Percentiles rank a stretch among this genome's conserved stretches.
Evolutionary conservation across 495 filamentous ascomycete genomes (phyloP).

Genomic region (Aspergillus saccharolyticus): DNA sequence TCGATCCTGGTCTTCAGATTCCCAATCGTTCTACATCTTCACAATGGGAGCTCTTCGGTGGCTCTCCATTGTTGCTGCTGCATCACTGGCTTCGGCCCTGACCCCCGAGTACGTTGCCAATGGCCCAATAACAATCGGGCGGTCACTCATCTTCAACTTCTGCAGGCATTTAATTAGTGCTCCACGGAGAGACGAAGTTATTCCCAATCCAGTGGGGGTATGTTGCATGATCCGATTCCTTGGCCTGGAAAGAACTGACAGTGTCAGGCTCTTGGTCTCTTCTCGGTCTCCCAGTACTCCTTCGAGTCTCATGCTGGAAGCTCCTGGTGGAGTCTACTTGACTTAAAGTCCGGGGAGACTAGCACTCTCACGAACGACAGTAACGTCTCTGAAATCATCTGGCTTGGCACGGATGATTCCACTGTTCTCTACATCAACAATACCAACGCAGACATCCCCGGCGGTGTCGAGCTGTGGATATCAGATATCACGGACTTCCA

Average conservation of each 20-base stretch:
- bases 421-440: constrained; percentile 44
- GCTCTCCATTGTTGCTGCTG: constrained; percentile 17
- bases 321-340: constrained; percentile 33
- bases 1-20: not conserved
- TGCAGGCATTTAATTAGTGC: constrained; percentile 31
- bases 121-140: not conserved
- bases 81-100: constrained; percentile 15
- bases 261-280: constrained; percentile 25
- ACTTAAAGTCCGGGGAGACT: constrained; percentile 35
- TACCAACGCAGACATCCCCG: constrained; percentile 38
- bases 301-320: constrained; percentile 35
- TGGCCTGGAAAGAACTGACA: constrained; percentile 1
- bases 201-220: constrained; percentile 37
- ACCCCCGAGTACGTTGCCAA: constrained; percentile 19
- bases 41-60: constrained; percentile 15
- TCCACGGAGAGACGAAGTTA: constrained; percentile 30
- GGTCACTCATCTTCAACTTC: not conserved
- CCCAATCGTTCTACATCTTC: not conserved
- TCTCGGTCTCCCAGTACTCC: constrained; percentile 41
- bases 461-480: constrained; percentile 41
- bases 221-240: constrained; percentile 3
- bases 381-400: constrained; percentile 42
- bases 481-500: constrained; percentile 27
- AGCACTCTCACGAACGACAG: constrained; percentile 34
- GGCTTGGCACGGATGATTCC: constrained; percentile 37